Evolutionary conservation across 129 eudicot genomes (phyloP), one percentile per base, ranked within the genome.

Genomic region (Kitagawia praeruptora): DNA sequence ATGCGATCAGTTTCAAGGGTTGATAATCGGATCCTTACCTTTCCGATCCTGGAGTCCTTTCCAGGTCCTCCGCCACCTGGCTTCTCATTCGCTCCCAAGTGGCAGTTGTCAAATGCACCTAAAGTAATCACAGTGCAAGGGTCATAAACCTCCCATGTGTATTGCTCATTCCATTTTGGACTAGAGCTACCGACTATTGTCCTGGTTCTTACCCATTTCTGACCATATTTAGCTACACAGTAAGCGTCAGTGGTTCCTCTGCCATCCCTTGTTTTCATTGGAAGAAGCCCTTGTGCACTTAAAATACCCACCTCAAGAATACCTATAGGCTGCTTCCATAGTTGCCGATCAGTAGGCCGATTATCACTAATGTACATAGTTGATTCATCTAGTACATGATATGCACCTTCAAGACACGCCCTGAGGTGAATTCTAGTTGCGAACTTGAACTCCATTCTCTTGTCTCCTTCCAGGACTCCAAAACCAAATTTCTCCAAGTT

Each of bases 111-210:
- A 48, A 95, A 95, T 34, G 92, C 98, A 2, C 97, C 98, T 45
- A 95, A 42, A 27, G 93, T 95, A 49, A 95, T 88, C 37, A 95
- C 98, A 0, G 97, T 95, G 81, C 98, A 90, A 6, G 97, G 97
- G 75, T 95, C 98, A 79, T 88, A 92, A 44, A 95, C 97, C 81
- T 95, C 98, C 98, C 98, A 95, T 16, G 96, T 95, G 75, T 94
- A 94, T 78, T 94, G 98, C 80, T 94, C 98, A 45, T 91, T 95
- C 98, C 98, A 95, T 87, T 87, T 95, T 0, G 98, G 98, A 79
- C 85, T 85, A 37, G 84, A 81, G 87, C 86, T 92, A 9, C 86
- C 94, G 19, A 95, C 79, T 73, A 95, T 89, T 37, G 98, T 95
- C 78, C 97, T 84, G 1, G 98, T 95, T 71, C 98, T 85, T 15